phyloP scores from a whole-genome alignment of 441 rosid genomes.

The Metrosideros polymorpha region DNA sequence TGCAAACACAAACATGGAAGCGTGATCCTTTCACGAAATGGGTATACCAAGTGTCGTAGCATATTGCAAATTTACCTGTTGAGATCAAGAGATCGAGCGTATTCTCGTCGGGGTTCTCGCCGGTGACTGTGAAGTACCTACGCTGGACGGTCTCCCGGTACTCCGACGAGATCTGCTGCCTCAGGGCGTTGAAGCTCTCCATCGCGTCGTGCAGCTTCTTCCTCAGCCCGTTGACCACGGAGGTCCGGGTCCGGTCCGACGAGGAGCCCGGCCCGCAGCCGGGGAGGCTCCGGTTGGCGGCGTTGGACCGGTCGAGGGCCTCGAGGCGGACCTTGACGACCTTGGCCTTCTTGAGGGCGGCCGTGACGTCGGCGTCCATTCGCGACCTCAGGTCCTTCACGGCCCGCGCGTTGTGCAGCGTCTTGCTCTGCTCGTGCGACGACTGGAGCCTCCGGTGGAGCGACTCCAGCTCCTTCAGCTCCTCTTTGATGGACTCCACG shows the following conservation, averaged over 20 bases:
- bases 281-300: constrained; percentile 13
- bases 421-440: constrained; percentile 12
- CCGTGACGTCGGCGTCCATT: constrained; percentile 12
- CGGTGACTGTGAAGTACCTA: constrained; percentile 15
- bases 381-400: constrained; percentile 9
- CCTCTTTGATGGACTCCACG: constrained; percentile 16
- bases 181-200: constrained; percentile 9
- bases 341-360: constrained; percentile 11
- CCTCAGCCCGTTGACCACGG: constrained; percentile 14
- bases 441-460: constrained; percentile 5
- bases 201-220: constrained; percentile 16
- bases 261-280: constrained; percentile 15
- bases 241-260: constrained; percentile 14
- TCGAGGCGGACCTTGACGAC: constrained; percentile 13
- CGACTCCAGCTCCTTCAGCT: constrained; percentile 9
- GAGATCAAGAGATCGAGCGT: constrained; percentile 12
- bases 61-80: constrained; percentile 1
- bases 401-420: constrained; percentile 12
- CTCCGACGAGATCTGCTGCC: constrained; percentile 14
- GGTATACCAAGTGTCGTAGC: background rate
- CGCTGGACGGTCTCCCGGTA: constrained; percentile 15
- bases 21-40: background rate
- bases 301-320: constrained; percentile 14
- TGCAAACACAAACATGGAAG: background rate
- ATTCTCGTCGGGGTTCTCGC: constrained; percentile 14